Conservation (phyloP, 1,284 basidiomycete genomes). For the Trichosporon sp. region DNA sequence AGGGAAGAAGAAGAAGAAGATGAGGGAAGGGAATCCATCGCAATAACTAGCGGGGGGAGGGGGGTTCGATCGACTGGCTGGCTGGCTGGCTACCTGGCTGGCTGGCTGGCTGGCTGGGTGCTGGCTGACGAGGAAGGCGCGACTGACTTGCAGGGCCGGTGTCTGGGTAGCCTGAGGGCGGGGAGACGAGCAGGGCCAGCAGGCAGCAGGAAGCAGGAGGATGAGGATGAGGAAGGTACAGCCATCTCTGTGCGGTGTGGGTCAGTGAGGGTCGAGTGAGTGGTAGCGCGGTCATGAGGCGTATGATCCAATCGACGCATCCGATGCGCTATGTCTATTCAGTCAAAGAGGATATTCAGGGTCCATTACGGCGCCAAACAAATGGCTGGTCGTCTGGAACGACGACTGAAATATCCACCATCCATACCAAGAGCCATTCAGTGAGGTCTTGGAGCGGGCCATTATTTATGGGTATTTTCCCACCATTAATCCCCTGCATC, state of each 20-base stretch:
- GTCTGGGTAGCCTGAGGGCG: not conserved
- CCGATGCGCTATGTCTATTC: not conserved
- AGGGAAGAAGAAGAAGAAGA: conserved; percentile 18
- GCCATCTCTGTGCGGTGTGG: conserved; percentile 7
- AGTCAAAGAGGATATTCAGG: conserved; percentile 19
- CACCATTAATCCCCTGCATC: not conserved
- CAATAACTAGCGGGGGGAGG: not conserved
- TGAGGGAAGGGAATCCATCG: not conserved
- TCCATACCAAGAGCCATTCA: not conserved
- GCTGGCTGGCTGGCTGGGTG: too few relatives aligned
- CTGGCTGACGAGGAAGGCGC: not conserved
- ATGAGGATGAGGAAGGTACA: not conserved
- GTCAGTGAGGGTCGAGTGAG: not conserved
- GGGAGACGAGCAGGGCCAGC: not conserved
- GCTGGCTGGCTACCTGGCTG: too few relatives aligned
- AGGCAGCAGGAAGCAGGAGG: too few relatives aligned
- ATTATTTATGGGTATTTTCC: not conserved
- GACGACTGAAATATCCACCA: not conserved
- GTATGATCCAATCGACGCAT: conserved; percentile 7
- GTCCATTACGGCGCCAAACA: not conserved
- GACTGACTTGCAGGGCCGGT: too few relatives aligned
- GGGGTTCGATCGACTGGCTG: too few relatives aligned
- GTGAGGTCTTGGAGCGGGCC: not conserved
- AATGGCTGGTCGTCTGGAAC: conserved; percentile 10
- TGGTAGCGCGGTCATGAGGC: not conserved